These are phyloP conservation scores for Opeltia flavorubescens DNA, from an alignment of 495 filamentous ascomycete species.

Conservation along the genomic window DNA sequence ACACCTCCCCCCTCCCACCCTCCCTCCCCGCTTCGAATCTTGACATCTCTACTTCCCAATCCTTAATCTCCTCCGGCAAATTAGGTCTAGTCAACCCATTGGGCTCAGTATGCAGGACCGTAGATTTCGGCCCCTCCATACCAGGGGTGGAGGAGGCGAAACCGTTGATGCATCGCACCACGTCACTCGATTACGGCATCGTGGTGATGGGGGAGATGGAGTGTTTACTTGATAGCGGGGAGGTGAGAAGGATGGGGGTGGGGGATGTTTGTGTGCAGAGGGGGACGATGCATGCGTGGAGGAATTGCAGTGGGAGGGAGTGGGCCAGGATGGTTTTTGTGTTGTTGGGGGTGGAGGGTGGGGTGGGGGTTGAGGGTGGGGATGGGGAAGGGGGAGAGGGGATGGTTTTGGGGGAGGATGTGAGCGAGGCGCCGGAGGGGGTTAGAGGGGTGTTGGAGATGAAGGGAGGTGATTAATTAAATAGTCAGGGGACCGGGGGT, in stretches of 20 bases:
- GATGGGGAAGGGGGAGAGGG: too few relatives aligned
- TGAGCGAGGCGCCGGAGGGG: too few relatives aligned
- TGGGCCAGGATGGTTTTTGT: slow-evolving; percentile 49
- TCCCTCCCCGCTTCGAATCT: slow-evolving; percentile 34
- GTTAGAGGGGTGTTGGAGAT: too few relatives aligned
- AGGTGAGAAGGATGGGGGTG: slow-evolving; percentile 35
- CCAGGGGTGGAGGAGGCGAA: not conserved
- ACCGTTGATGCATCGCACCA: slow-evolving; percentile 49
- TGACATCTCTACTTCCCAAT: slow-evolving; percentile 29
- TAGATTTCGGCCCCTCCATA: slow-evolving; percentile 16
- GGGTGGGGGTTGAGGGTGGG: slow-evolving; percentile 20
- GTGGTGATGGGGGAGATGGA: slow-evolving; percentile 62
- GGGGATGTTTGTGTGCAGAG: slow-evolving; percentile 55
- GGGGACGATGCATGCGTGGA: slow-evolving; percentile 55
- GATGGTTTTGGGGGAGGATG: too few relatives aligned
- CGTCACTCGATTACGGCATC: slow-evolving; percentile 61
- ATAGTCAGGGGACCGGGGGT: too few relatives aligned
- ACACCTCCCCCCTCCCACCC: slow-evolving; percentile 35
- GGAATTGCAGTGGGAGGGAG: slow-evolving; percentile 37
- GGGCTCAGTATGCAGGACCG: slow-evolving; percentile 19
- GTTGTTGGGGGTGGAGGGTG: slow-evolving; percentile 21
- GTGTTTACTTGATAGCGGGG: slow-evolving; percentile 47
- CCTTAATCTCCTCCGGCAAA: slow-evolving; percentile 7
- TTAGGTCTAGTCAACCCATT: slow-evolving; percentile 22
- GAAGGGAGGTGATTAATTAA: too few relatives aligned